Evolutionary conservation across 768 basidiomycete genomes (phyloP).

Genomic region (Omphalotus guepiniiformis): DNA sequence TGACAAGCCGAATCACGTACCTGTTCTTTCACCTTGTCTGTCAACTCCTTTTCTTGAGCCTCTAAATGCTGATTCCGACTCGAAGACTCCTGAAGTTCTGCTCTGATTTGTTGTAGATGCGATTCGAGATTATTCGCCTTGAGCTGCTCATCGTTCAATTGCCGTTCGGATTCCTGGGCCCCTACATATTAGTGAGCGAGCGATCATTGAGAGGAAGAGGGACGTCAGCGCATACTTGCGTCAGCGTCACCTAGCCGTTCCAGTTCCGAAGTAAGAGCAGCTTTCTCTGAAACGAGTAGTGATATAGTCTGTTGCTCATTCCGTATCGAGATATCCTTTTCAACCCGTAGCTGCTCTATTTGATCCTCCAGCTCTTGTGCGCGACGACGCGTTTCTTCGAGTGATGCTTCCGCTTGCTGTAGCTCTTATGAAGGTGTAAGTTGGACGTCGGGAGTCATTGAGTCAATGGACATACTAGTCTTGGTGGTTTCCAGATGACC

Average conservation of each 20-base stretch:
- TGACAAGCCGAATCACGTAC: constrained; percentile 24
- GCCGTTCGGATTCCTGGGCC: constrained; percentile 36
- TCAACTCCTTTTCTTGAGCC: constrained; percentile 50
- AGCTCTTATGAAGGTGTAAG: constrained; percentile 1
- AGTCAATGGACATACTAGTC: constrained; percentile 1
- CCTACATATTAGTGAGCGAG: constrained; percentile 26
- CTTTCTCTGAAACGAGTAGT: constrained; percentile 72
- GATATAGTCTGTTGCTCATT: constrained; percentile 73
- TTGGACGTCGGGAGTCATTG: neutral
- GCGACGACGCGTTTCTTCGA: constrained; percentile 30
- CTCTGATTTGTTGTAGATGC: constrained; percentile 40
- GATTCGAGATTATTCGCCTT: constrained; percentile 36
- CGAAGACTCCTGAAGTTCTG: constrained; percentile 31
- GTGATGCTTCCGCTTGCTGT: constrained; percentile 11
- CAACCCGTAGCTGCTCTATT: constrained; percentile 25
- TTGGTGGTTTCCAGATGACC: neutral
- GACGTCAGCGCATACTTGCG: constrained; percentile 42
- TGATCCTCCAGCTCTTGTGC: constrained; percentile 27
- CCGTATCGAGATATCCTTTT: constrained; percentile 34
- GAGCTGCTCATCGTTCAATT: constrained; percentile 38
- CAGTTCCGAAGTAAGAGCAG: constrained; percentile 51
- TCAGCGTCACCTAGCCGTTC: constrained; percentile 58
- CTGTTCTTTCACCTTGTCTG: constrained; percentile 51
- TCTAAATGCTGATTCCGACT: constrained; percentile 38
- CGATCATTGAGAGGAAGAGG: neutral